Base-by-base conservation (phyloP, 2,329 filamentous ascomycete genomes). In the Colletotrichum plurivorum region DNA sequence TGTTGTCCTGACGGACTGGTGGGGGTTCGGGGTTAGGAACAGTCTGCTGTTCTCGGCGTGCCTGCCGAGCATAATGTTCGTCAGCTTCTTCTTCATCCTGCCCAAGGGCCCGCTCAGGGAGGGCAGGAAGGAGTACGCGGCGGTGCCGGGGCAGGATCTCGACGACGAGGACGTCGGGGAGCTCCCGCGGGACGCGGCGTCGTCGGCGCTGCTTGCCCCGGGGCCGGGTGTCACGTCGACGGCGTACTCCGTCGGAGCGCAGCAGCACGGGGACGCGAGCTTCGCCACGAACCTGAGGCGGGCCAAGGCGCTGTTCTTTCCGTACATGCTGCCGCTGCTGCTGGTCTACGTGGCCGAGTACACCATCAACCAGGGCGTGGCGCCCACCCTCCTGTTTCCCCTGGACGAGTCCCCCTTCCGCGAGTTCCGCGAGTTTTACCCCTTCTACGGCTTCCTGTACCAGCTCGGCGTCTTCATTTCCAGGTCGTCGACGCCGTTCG, bases 311-410 rank as follows among this genome's bases (percentile, higher is more conserved):
- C 84, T 98, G 1, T 92, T 98, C 76, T 83, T 97, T 52, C 89
- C 89, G 0, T 92, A 91, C 79, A 98, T 99, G 94, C 85, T 97
- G 4, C 96, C 96, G 0, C 86, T 99, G 15, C 86, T 98, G 41
- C 83, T 98, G 16, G 96, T 99, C 36, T 99, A 98, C 78, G 88
- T 98, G 43, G 94, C 95, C 65, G 96, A 99, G 83, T 99, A 99
- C 79, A 97, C 93, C 63, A 98, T 98, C 80, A 98, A 98, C 82
- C 95, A 97, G 83, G 95, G 95, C 43, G 94, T 98, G 0, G 87
- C 94, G 0, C 95, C 96, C 1, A 97, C 94, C 0, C 84, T 98
- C 0, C 88, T 99, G 5, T 99, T 97, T 77, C 94, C 95, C 0
- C 84, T 98, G 1, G 77, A 85, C 1, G 81, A 87, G 12, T 92